Conservation (phyloP, 1,284 basidiomycete species). For the Gymnopus androsaceus region DNA sequence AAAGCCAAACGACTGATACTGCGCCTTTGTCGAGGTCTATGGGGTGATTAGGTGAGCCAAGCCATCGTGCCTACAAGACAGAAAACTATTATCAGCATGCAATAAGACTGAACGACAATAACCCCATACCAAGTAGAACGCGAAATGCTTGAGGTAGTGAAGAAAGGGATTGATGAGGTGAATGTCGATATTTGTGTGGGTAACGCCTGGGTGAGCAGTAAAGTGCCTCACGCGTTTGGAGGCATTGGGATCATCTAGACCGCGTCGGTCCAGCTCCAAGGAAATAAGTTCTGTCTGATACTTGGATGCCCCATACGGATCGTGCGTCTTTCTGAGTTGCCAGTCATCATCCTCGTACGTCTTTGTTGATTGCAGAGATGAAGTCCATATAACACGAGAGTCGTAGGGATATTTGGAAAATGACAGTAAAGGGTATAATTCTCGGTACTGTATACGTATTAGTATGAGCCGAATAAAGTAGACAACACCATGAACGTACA, state of each 20-base stretch:
- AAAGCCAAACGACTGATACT: constrained; percentile 63
- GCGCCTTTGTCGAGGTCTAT: constrained; percentile 65
- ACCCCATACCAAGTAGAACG: constrained; percentile 72
- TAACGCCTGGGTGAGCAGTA: constrained; percentile 74
- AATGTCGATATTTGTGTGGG: constrained; percentile 64
- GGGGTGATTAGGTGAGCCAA: constrained; percentile 67
- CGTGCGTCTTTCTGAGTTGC: constrained; percentile 64
- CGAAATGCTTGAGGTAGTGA: constrained; percentile 53
- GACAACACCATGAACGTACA: constrained; percentile 44
- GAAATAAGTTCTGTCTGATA: constrained; percentile 80
- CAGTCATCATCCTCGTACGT: constrained; percentile 68
- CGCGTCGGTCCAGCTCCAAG: constrained; percentile 54
- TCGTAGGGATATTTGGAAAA: constrained; percentile 41
- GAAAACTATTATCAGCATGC: not conserved
- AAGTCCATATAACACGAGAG: constrained; percentile 80
- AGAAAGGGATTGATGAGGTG: constrained; percentile 52
- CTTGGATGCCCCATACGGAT: constrained; percentile 77
- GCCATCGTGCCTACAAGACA: constrained; percentile 55
- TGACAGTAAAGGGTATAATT: constrained; percentile 52
- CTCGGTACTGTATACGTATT: constrained; percentile 50
- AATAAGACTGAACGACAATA: not conserved
- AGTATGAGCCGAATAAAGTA: not conserved
- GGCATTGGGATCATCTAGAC: constrained; percentile 28
- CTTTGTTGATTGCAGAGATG: constrained; percentile 67
- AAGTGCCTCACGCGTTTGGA: constrained; percentile 56